Evolutionary conservation across 176 grass and related monocot species (phyloP).

Genomic region (Luzula sylvatica): DNA sequence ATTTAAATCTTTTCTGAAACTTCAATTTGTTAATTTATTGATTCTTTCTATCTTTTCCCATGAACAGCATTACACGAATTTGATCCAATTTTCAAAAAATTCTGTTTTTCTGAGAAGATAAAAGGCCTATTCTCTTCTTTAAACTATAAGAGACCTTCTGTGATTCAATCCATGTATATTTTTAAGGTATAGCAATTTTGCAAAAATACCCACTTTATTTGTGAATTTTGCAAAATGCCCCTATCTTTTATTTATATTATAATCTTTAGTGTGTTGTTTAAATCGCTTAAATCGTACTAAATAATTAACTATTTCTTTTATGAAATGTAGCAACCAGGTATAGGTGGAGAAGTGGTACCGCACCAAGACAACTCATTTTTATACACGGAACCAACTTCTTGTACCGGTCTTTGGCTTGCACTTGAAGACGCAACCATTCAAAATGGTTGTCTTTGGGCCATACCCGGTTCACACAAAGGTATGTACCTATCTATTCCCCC

Average conservation of each 20-base stretch:
- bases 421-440: slow-evolving; percentile 72
- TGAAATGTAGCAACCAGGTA: slow-evolving; percentile 79
- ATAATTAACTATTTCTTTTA: not conserved
- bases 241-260: not conserved
- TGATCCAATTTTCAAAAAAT: slow-evolving; percentile 82
- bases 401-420: slow-evolving; percentile 91
- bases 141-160: slow-evolving; percentile 65
- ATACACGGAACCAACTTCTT: slow-evolving; percentile 62
- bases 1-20: not conserved
- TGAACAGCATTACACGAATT: slow-evolving; percentile 70
- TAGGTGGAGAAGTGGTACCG: slow-evolving; percentile 90
- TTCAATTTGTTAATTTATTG: slow-evolving; percentile 2
- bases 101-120: slow-evolving; percentile 40
- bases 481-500: slow-evolving; percentile 12
- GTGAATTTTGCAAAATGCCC: not conserved
- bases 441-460: slow-evolving; percentile 84
- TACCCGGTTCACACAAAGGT: slow-evolving; percentile 82
- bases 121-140: slow-evolving; percentile 61
- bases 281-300: too few species aligned
- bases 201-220: not conserved
- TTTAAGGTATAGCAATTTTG: slow-evolving; percentile 63
- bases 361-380: slow-evolving; percentile 96
- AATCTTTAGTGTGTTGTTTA: too few species aligned
- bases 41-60: slow-evolving; percentile 3
- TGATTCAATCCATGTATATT: slow-evolving; percentile 97